Percentiles rank a stretch among this genome's conserved stretches.
phyloP scores from a whole-genome alignment of 208 protist species.

The Leishmania tropica region DNA sequence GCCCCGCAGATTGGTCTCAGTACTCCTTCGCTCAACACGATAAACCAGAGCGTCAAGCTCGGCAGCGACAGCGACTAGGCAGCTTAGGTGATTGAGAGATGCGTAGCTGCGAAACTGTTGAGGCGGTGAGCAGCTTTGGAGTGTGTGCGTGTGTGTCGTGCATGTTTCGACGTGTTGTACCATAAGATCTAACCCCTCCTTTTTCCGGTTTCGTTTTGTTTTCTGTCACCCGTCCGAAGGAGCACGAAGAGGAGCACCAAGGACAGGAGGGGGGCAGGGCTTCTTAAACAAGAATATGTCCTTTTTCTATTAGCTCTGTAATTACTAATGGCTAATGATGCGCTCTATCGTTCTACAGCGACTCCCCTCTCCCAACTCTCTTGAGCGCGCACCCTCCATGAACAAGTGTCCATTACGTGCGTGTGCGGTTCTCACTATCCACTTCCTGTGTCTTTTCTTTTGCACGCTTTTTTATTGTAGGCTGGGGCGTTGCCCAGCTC shows the following conservation, averaged over 20 bases:
- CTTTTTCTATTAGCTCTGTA: neutral
- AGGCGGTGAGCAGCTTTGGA: neutral
- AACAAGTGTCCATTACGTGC: neutral
- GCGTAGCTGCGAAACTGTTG: neutral
- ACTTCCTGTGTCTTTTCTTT: neutral
- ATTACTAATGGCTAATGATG: constrained; percentile 3
- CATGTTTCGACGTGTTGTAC: neutral
- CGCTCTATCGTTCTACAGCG: neutral
- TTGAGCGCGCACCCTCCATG: neutral
- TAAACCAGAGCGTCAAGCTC: constrained; percentile 66
- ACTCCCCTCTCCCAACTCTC: too few relatives aligned
- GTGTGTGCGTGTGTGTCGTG: neutral
- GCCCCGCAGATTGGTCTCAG: constrained; percentile 66
- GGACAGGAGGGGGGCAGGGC: neutral
- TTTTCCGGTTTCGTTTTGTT: too few relatives aligned
- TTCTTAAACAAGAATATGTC: neutral
- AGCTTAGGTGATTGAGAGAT: neutral
- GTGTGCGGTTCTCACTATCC: neutral
- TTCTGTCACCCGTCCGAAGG: too few relatives aligned
- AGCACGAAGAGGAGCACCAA: neutral
- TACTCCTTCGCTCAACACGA: constrained; percentile 49
- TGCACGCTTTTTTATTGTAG: neutral
- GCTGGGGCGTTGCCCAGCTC: neutral
- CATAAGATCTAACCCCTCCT: neutral
- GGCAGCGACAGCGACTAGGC: constrained; percentile 76